Evolutionary conservation across 2,329 filamentous ascomycete genomes (phyloP).

Genomic region (Cercospora citrullina): DNA sequence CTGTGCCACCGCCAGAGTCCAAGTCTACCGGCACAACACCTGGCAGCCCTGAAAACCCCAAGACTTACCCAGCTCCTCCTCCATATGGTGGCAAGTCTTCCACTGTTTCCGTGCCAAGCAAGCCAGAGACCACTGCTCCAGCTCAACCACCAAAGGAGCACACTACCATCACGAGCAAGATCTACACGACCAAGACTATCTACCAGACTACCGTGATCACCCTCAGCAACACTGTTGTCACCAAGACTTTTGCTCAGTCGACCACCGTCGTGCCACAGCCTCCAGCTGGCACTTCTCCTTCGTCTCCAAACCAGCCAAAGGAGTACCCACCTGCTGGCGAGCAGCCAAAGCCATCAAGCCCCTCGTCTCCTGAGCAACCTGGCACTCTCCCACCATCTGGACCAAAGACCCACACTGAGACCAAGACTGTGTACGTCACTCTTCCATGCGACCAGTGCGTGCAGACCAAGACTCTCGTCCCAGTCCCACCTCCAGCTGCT

Average conservation of each 20-base stretch:
- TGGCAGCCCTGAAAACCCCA: neutral
- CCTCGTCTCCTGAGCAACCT: slow-evolving; percentile 8
- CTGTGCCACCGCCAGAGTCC: neutral
- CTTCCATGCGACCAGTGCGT: slow-evolving; percentile 13
- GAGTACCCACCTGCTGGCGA: neutral
- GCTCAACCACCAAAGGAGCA: neutral
- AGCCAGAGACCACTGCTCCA: neutral
- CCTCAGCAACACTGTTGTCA: slow-evolving; percentile 32
- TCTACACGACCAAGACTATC: slow-evolving; percentile 25
- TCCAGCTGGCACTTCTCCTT: slow-evolving; percentile 1
- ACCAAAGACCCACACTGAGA: neutral
- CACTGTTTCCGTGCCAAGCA: neutral
- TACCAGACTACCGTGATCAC: slow-evolving; percentile 38
- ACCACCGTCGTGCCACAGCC: slow-evolving; percentile 16
- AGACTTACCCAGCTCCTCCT: neutral
- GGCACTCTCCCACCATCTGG: neutral
- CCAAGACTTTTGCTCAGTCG: slow-evolving; percentile 17
- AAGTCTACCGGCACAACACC: too few species aligned
- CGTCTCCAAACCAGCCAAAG: neutral
- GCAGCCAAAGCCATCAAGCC: neutral
- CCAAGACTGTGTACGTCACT: slow-evolving; percentile 10
- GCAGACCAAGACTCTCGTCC: slow-evolving; percentile 9
- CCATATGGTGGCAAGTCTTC: neutral
- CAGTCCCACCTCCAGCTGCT: slow-evolving; percentile 5
- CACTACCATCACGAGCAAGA: slow-evolving; percentile 18